These are phyloP conservation scores for Debaryomyces hansenii DNA, from an alignment of 805 yeast genomes.

Conservation along the genomic window DNA sequence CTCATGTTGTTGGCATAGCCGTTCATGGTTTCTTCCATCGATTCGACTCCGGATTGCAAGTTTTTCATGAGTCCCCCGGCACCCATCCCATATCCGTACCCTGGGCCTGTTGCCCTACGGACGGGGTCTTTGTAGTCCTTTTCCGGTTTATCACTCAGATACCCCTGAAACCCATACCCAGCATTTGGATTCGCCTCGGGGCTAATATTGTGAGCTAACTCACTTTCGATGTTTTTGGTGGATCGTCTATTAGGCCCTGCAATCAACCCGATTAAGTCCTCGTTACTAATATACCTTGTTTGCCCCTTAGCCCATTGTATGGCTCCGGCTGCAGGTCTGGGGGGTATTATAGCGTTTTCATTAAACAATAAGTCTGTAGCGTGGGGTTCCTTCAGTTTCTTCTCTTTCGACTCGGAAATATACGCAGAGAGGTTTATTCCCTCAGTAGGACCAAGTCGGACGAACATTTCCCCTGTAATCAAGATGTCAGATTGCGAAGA, in stretches of 20 bases:
- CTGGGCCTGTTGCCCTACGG: conserved; percentile 33
- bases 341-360: conserved; percentile 65
- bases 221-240: conserved; percentile 59
- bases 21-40: conserved; percentile 53
- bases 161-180: conserved; percentile 25
- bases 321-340: conserved; percentile 76
- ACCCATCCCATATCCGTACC: conserved; percentile 40
- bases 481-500: conserved; percentile 31
- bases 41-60: conserved; percentile 52
- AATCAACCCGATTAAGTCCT: conserved; percentile 64
- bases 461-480: conserved; percentile 55
- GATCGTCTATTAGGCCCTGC: conserved; percentile 75
- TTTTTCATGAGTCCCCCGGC: conserved; percentile 44
- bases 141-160: conserved; percentile 7
- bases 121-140: conserved; percentile 48
- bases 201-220: conserved; percentile 47
- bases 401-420: conserved; percentile 17
- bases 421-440: conserved; percentile 23
- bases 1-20: conserved; percentile 57
- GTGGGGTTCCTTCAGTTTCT: conserved; percentile 20
- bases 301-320: conserved; percentile 84
- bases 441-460: conserved; percentile 57
- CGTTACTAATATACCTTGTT: conserved; percentile 54
- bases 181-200: conserved; percentile 44
- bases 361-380: conserved; percentile 65